phyloP scores from a whole-genome alignment of 331 rosid species.

The Phaseolus coccineus region DNA sequence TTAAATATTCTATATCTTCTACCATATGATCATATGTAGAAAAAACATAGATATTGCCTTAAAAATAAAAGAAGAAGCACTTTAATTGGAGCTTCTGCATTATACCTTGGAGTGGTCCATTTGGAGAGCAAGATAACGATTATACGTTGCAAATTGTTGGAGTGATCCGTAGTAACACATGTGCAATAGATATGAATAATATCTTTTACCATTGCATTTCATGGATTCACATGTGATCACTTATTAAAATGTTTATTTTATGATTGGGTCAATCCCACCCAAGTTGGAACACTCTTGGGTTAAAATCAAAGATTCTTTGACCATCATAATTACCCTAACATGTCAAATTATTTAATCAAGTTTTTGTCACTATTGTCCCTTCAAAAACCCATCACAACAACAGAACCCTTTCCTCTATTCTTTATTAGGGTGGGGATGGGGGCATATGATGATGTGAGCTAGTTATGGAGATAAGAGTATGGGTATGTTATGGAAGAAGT shows the following conservation, averaged over 20 bases:
- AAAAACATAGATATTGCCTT: slow-evolving; percentile 9
- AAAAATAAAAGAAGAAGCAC: background rate
- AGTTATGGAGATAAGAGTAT: slow-evolving; percentile 35
- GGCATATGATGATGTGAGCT: slow-evolving; percentile 5
- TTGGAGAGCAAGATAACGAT: slow-evolving; percentile 31
- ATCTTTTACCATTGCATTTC: slow-evolving; percentile 36
- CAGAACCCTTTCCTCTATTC: slow-evolving; percentile 23
- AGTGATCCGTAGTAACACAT: background rate
- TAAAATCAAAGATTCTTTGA: slow-evolving; percentile 54
- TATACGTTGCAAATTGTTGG: slow-evolving; percentile 22
- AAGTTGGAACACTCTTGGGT: slow-evolving; percentile 37
- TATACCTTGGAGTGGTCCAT: slow-evolving; percentile 19
- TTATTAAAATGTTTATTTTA: slow-evolving; percentile 30
- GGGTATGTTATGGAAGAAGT: slow-evolving; percentile 4
- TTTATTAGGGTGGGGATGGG: slow-evolving; percentile 17
- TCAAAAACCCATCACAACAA: slow-evolving; percentile 37
- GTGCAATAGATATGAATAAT: slow-evolving; percentile 20
- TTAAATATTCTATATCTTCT: too few species aligned
- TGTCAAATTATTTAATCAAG: slow-evolving; percentile 50
- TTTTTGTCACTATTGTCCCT: slow-evolving; percentile 16
- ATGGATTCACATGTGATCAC: slow-evolving; percentile 16
- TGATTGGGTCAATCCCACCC: slow-evolving; percentile 65
- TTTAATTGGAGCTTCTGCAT: background rate
- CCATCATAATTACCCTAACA: slow-evolving; percentile 55
- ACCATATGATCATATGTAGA: background rate